A percentile compares a stretch with the other conserved stretches of the same genome.
Conservation (phyloP, 2,329 filamentous ascomycete genomes). For the Aquanectria penicillioides region DNA sequence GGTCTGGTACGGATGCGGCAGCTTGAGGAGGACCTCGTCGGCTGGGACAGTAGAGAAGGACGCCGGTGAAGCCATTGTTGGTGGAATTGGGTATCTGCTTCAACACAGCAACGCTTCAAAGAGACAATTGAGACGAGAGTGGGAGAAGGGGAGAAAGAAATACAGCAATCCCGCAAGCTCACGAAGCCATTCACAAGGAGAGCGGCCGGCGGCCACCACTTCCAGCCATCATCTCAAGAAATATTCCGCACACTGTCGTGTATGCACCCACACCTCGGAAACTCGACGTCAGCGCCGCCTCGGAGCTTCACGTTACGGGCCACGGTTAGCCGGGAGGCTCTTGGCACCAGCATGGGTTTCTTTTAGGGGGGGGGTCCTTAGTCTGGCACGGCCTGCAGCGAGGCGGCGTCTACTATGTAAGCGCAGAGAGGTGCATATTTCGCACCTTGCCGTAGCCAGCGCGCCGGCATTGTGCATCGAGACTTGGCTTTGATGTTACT, state of each 20-base stretch:
- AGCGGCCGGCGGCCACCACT: background rate
- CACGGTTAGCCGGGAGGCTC: slow-evolving; percentile 6
- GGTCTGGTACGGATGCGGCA: slow-evolving; percentile 60
- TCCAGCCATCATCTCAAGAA: background rate
- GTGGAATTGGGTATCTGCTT: background rate
- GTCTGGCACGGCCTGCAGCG: slow-evolving; percentile 3
- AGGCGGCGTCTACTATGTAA: background rate
- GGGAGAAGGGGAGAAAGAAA: background rate
- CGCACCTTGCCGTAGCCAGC: background rate
- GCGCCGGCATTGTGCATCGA: slow-evolving; percentile 5
- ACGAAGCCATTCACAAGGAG: slow-evolving; percentile 37
- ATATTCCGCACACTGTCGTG: slow-evolving; percentile 8
- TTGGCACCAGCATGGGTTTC: background rate
- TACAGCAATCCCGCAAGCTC: background rate
- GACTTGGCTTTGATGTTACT: no score
- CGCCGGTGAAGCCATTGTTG: slow-evolving; percentile 31
- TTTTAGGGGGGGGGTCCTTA: background rate
- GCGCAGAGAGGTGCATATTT: background rate
- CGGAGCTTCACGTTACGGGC: background rate
- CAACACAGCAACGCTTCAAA: background rate
- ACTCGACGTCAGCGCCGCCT: slow-evolving; percentile 11
- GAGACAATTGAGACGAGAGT: background rate
- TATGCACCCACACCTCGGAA: slow-evolving; percentile 7
- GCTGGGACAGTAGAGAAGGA: slow-evolving; percentile 37
- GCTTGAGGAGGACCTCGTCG: slow-evolving; percentile 55